Evolutionary conservation across 2,329 filamentous ascomycete species (phyloP).

Genomic region (Parafenestella ontariensis): DNA sequence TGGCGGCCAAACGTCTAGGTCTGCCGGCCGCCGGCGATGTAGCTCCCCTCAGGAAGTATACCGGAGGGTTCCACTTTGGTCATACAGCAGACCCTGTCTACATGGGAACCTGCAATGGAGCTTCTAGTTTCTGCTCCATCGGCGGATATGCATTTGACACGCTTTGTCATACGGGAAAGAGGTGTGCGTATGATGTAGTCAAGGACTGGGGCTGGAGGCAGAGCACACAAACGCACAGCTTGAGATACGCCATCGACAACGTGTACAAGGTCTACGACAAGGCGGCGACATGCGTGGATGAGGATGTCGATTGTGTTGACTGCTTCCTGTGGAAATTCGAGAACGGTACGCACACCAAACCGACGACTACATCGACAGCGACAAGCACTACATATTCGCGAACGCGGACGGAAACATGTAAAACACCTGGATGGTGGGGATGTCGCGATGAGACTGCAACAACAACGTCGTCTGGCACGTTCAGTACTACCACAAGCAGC

Average conservation of each 20-base stretch:
- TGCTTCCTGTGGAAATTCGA: constrained; percentile 48
- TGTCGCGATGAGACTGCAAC: constrained; percentile 43
- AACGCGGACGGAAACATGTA: constrained; percentile 46
- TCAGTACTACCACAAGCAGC: constrained; percentile 27
- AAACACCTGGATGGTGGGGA: constrained; percentile 49
- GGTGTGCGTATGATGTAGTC: constrained; percentile 46
- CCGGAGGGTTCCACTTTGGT: constrained; percentile 46
- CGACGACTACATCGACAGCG: constrained; percentile 31
- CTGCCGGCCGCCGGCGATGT: constrained; percentile 38
- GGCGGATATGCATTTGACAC: constrained; percentile 48
- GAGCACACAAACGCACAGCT: constrained; percentile 40
- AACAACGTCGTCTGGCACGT: constrained; percentile 27
- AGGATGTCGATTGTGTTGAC: constrained; percentile 45
- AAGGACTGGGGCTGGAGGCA: constrained; percentile 48
- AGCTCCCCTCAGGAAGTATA: constrained; percentile 41
- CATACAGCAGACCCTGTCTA: constrained; percentile 47
- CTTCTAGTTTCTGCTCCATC: constrained; percentile 46
- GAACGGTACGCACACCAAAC: constrained; percentile 42
- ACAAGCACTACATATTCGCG: constrained; percentile 31
- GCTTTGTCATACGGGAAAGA: constrained; percentile 44
- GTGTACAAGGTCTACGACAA: constrained; percentile 45
- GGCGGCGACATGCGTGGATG: constrained; percentile 41
- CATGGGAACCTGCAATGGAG: constrained; percentile 47
- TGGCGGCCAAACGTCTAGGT: constrained; percentile 44
- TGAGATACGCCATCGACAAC: constrained; percentile 45